Conservation (phyloP, 495 filamentous ascomycete genomes). For the Cryomyces antarcticus region DNA sequence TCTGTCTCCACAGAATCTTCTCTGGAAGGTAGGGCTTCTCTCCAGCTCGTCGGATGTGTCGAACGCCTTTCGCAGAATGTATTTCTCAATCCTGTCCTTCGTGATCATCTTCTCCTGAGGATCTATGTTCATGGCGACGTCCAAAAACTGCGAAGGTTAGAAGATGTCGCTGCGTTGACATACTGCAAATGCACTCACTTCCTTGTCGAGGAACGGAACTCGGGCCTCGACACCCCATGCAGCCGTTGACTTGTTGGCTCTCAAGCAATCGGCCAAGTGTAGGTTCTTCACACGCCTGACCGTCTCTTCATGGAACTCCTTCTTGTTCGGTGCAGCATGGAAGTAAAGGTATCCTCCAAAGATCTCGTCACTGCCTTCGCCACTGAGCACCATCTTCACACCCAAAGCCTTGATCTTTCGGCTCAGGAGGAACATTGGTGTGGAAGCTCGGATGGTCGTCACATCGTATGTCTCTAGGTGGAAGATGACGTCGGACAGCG, state of each 20-base stretch:
- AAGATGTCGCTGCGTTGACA: neutral
- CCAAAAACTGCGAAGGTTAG: conserved; percentile 51
- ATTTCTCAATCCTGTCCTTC: conserved; percentile 82
- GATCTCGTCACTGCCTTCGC: conserved; percentile 93
- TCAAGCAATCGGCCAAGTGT: conserved; percentile 82
- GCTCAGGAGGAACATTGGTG: conserved; percentile 92
- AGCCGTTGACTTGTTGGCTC: conserved; percentile 97
- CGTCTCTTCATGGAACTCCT: conserved; percentile 83
- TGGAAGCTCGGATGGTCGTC: conserved; percentile 94
- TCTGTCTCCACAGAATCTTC: conserved; percentile 92
- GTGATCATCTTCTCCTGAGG: conserved; percentile 89
- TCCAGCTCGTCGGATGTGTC: conserved; percentile 68
- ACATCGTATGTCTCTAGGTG: conserved; percentile 97
- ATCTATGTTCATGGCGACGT: conserved; percentile 78
- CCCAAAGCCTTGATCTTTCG: conserved; percentile 98
- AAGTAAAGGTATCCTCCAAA: conserved; percentile 99
- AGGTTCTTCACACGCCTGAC: conserved; percentile 85
- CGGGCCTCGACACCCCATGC: conserved; percentile 97
- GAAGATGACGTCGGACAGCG: conserved; percentile 88
- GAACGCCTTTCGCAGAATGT: conserved; percentile 91
- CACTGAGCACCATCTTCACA: conserved; percentile 96
- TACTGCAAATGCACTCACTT: conserved; percentile 23
- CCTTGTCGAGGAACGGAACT: conserved; percentile 92
- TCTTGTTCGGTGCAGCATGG: conserved; percentile 76
- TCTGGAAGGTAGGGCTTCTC: conserved; percentile 72